These are phyloP conservation scores for Artemisia tridentata DNA, from an alignment of 129 eudicot species.

Conservation along the genomic window DNA sequence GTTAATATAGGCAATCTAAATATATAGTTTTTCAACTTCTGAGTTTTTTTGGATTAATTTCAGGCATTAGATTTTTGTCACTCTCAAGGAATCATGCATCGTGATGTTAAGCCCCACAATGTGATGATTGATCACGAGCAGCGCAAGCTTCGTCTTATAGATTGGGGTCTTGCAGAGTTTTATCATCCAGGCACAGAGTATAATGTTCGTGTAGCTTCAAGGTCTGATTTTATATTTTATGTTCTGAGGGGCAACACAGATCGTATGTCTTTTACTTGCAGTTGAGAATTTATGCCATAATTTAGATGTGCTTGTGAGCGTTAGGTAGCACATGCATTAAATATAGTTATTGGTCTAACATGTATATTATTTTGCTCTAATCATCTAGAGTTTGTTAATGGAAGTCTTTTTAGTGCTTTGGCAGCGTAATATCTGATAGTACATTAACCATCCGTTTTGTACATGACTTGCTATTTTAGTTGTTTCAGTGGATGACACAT, in stretches of 20 bases:
- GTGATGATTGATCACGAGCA: slow-evolving; percentile 93
- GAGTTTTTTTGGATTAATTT: not conserved
- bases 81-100: slow-evolving; percentile 92
- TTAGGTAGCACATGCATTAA: no score
- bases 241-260: not conserved
- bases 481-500: not conserved
- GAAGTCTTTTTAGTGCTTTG: no score
- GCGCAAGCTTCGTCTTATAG: slow-evolving; percentile 81
- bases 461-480: not conserved
- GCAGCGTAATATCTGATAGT: no score
- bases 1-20: not conserved
- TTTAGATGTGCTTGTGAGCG: no score
- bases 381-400: not conserved
- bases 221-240: slow-evolving; percentile 36
- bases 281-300: no score
- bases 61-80: slow-evolving; percentile 85
- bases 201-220: slow-evolving; percentile 92
- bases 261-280: not conserved
- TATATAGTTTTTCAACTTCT: not conserved
- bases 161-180: slow-evolving; percentile 91
- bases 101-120: slow-evolving; percentile 91
- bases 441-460: not conserved
- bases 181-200: slow-evolving; percentile 89
- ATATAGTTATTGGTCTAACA: no score
- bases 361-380: not conserved